phyloP scores from a whole-genome alignment of 2,329 filamentous ascomycete genomes.

The Phialophora expanda region DNA sequence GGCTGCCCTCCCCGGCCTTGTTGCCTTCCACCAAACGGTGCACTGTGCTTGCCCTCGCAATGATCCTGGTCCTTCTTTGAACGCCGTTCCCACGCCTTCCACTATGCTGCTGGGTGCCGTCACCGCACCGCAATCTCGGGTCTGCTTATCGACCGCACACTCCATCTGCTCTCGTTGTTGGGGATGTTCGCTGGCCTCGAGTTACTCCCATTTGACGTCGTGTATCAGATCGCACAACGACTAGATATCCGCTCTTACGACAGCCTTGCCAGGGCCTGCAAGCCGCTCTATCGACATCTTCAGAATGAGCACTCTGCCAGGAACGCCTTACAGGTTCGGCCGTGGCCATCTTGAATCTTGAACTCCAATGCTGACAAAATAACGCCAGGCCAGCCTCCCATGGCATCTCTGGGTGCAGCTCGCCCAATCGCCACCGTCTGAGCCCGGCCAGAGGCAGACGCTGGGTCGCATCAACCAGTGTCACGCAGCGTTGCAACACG shows the following conservation, averaged over 20 bases:
- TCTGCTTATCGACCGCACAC: background rate
- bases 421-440: constrained; percentile 54
- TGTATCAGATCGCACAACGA: constrained; percentile 61
- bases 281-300: constrained; percentile 58
- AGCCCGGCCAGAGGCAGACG: constrained; percentile 52
- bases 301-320: constrained; percentile 63
- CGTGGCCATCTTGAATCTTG: background rate
- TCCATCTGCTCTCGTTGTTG: constrained; percentile 3
- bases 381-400: constrained; percentile 37
- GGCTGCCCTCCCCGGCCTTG: background rate
- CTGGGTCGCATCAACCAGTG: constrained; percentile 63
- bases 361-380: background rate
- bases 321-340: constrained; percentile 61
- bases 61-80: background rate
- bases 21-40: background rate
- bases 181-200: constrained; percentile 45
- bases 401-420: constrained; percentile 43
- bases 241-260: constrained; percentile 65
- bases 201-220: constrained; percentile 67
- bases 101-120: background rate
- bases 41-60: background rate
- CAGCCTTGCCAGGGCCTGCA: constrained; percentile 60
- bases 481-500: constrained; percentile 60
- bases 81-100: background rate
- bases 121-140: background rate